These are phyloP conservation scores for Aspergillus sergii DNA, from an alignment of 2,329 filamentous ascomycete species.

Conservation along the genomic window DNA sequence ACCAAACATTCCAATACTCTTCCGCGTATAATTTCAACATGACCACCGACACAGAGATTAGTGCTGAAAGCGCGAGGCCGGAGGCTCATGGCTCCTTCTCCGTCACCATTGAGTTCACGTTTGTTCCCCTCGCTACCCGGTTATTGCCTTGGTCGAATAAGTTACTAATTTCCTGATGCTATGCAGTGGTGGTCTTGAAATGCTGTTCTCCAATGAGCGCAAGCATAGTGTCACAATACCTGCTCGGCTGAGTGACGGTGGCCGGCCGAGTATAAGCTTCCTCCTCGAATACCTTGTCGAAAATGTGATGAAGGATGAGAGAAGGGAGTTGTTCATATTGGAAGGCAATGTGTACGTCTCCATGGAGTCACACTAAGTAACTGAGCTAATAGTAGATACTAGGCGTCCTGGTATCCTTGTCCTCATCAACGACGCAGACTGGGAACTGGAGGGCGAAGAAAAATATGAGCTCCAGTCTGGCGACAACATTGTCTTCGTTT, in stretches of 20 bases:
- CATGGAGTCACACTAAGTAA: neutral
- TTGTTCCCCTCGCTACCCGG: slow-evolving; percentile 25
- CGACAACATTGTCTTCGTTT: slow-evolving; percentile 94
- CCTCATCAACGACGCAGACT: slow-evolving; percentile 96
- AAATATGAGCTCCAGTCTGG: slow-evolving; percentile 78
- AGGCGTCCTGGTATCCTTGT: slow-evolving; percentile 95
- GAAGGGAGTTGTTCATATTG: slow-evolving; percentile 87
- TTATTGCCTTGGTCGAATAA: neutral
- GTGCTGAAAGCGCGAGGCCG: slow-evolving; percentile 10
- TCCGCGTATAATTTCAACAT: neutral
- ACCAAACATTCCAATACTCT: neutral
- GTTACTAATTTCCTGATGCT: slow-evolving; percentile 13
- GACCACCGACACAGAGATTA: slow-evolving; percentile 12
- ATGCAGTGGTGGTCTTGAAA: slow-evolving; percentile 82
- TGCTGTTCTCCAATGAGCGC: slow-evolving; percentile 84
- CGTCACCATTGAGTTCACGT: slow-evolving; percentile 77
- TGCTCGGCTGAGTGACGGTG: slow-evolving; percentile 59
- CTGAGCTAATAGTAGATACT: neutral
- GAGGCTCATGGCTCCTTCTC: slow-evolving; percentile 44
- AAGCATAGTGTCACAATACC: slow-evolving; percentile 73
- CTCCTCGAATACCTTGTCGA: slow-evolving; percentile 79
- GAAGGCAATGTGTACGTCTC: slow-evolving; percentile 80
- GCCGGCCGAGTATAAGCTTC: slow-evolving; percentile 69
- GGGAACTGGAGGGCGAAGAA: slow-evolving; percentile 96
- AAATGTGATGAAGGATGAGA: slow-evolving; percentile 79